Percentiles rank a stretch among this genome's conserved stretches.
These are phyloP conservation scores for Chaetomium cochliodes DNA, from an alignment of 495 filamentous ascomycete species.

Conservation along the genomic window DNA sequence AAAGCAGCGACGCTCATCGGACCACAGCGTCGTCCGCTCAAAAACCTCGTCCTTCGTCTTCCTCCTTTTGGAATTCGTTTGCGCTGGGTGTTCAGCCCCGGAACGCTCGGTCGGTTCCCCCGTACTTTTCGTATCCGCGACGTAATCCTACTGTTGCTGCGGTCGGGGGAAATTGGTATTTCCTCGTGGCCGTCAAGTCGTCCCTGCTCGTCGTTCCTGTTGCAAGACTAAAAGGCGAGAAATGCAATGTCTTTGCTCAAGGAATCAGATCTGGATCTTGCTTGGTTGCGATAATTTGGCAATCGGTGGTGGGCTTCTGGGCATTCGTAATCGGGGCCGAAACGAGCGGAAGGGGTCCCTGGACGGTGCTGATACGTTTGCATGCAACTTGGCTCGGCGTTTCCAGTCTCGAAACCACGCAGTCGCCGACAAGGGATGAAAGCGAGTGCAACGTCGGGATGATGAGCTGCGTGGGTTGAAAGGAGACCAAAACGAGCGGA, in stretches of 20 bases:
- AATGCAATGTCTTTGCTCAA: not conserved
- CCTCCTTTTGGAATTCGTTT: not conserved
- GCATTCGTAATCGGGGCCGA: constrained; percentile 10
- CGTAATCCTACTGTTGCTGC: not conserved
- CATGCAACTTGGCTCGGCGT: constrained; percentile 4
- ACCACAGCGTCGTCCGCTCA: not conserved
- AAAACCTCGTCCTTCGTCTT: not conserved
- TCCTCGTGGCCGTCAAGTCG: not conserved
- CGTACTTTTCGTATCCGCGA: not conserved
- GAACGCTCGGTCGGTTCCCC: not conserved
- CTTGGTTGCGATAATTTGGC: not conserved
- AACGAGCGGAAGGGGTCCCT: constrained; percentile 17
- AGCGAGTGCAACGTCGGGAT: constrained; percentile 3
- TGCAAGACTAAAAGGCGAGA: not conserved
- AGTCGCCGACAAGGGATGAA: not conserved
- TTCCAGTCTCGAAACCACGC: not conserved
- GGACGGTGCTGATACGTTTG: not conserved
- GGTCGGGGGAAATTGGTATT: not conserved
- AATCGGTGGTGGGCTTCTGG: not conserved
- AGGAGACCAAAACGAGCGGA: not conserved
- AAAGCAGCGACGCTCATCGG: not conserved
- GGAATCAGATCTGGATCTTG: not conserved
- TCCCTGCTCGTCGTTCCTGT: not conserved
- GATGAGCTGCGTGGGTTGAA: not conserved
- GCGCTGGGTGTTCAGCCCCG: not conserved